Base-by-base conservation (phyloP, 495 filamentous ascomycete genomes). In the Talaromyces thailandensis region DNA sequence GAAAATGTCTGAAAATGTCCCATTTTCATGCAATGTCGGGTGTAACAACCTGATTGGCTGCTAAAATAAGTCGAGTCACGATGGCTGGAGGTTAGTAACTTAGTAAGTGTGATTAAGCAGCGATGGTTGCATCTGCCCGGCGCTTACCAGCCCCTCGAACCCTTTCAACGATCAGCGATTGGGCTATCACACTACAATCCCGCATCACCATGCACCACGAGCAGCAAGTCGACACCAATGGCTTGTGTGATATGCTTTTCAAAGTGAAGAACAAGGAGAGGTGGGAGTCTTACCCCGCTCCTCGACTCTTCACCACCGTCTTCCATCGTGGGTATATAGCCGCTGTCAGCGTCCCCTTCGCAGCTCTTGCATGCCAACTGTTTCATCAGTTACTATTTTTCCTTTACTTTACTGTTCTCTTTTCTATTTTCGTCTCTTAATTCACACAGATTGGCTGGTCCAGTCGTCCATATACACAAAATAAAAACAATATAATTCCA, bases 381-480 rank as follows among this genome's bases (percentile, higher is more conserved):
- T 73, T 75, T 78, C 64, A 69, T 64, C 65, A 67, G 69, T 68
- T 70, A 65, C 66, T 72, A 67, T 50, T 65, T 52, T 37, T 61
- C 45, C 53, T 40, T 51, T 53, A 25, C 58, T 58, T 64, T 59
- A 69, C 71, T 72, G 66, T 62, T 65, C 61, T 64, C 64, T 31
- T 56, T 74, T 72, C 70, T 77, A 74, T 75, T 77, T 74, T 73
- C 64, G 67, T 73, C 64, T 64, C 56, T 61, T 64, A 43, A 28
- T 60, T 64, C 70, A 67, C 66, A 70, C 31, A 58, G 69, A 70
- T 74, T 77, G 74, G 75, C 76, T 75, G 76, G 76, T 68, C 76
- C 76, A 78, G 66, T 69, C 71, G 67, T 68, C 40, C 62, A 63
- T 52, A 64, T 63, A 60, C 58, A 68, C 55, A 61, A 68, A 56